Base-by-base conservation (phyloP, 345 rosid genomes). In the Brassica nigra region DNA sequence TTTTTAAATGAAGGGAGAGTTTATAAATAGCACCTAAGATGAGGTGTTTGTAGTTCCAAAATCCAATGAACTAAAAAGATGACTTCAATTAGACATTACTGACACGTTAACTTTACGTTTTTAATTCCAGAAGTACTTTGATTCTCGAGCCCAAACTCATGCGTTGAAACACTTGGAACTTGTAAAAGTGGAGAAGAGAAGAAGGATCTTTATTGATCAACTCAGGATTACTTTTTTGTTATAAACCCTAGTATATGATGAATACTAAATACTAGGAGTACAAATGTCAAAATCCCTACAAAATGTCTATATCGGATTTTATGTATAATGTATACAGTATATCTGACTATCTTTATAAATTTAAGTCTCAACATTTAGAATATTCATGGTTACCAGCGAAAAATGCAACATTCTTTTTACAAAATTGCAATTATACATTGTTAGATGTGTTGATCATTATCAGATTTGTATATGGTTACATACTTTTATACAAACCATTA, bases 91-190 rank as follows among this genome's bases (percentile, higher is more conserved):
- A n/a, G 30, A 79, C 64, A 61, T 67, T 12, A 15, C 75, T 74
- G 66, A 62, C 79, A 74, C 75, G 71, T 49, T 49, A 68, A 74
- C 34, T 68, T 44, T 27, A 79, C 64, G 65, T 49, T 74, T 49
- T 58, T 69, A 52, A 52, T 18, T 63, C 57, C 36, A 75, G 79
- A 75, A 80, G 76, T 69, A 1, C 39, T 34, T 80, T 62, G 76
- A 80, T 74, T 54, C 67, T 69, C 66, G 79, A 69, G 75, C 66
- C 71, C 34, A 74, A 30, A 74, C 78, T 66, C 57, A 42, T 62
- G 63, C 23, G 11, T 20, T 55, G 75, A 62, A 62, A 74, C 71
- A 68, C 75, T 80, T 80, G 79, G 79, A 75, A 80, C 83, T 75
- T 75, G 79, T 18, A 80, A 68, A 73, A 73, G 78, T 79, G 74